These are phyloP conservation scores for Trametes maxima DNA, from an alignment of 768 basidiomycete species.

Conservation along the genomic window DNA sequence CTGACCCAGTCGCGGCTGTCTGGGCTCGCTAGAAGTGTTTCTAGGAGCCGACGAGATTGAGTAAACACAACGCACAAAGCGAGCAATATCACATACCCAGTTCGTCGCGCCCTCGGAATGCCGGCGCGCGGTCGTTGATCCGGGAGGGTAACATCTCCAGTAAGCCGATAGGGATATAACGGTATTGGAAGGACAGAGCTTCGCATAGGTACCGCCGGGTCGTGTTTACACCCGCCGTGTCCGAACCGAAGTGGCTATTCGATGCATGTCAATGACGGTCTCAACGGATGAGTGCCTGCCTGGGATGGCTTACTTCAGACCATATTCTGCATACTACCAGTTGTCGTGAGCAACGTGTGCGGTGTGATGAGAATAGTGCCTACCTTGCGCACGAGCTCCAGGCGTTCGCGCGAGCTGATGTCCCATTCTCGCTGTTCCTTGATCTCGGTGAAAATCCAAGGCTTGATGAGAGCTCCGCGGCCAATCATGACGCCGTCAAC, in stretches of 20 bases:
- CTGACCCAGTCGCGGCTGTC: slow-evolving; percentile 89
- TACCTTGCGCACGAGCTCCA: slow-evolving; percentile 79
- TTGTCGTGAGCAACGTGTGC: neutral
- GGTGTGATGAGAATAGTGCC: slow-evolving; percentile 18
- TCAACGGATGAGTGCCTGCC: neutral
- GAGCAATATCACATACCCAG: slow-evolving; percentile 52
- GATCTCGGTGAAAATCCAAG: slow-evolving; percentile 95
- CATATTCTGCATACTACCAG: slow-evolving; percentile 82
- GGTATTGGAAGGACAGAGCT: slow-evolving; percentile 93
- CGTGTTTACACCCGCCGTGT: slow-evolving; percentile 87
- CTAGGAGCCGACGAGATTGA: slow-evolving; percentile 40
- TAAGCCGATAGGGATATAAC: slow-evolving; percentile 93
- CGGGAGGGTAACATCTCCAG: slow-evolving; percentile 78
- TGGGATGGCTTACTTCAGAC: slow-evolving; percentile 58
- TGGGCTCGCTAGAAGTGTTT: slow-evolving; percentile 80
- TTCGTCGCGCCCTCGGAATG: slow-evolving; percentile 85
- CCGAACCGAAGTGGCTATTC: slow-evolving; percentile 77
- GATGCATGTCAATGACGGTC: slow-evolving; percentile 5
- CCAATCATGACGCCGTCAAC: slow-evolving; percentile 97
- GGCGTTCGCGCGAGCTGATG: slow-evolving; percentile 80
- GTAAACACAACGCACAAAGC: slow-evolving; percentile 1
- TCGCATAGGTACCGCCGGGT: slow-evolving; percentile 94
- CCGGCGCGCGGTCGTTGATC: slow-evolving; percentile 90
- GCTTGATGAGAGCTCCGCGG: slow-evolving; percentile 93
- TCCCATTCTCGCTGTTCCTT: slow-evolving; percentile 94